Base-by-base conservation (phyloP, 1,284 basidiomycete genomes). In the Marasmius oreades region DNA sequence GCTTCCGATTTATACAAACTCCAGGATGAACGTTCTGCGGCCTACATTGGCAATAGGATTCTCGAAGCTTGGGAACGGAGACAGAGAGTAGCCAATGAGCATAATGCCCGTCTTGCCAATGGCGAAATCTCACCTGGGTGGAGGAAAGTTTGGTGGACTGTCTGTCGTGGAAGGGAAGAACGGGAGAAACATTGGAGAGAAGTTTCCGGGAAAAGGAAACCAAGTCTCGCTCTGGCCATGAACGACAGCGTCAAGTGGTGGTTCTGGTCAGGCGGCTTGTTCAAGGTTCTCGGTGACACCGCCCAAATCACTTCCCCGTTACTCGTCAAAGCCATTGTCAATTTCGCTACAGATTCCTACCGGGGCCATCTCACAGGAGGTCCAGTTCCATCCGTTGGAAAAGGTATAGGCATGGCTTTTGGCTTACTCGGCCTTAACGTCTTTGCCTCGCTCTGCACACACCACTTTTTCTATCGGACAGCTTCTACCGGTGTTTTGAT, bases 1-100 rank as follows among this genome's bases (percentile, higher is more conserved):
- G 84, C 87, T 0, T 74, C 86, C 0, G 94, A 97, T 70, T 76
- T 96, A n/a, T 95, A 89, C 79, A 88, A 84, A 67, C 82, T 95
- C 45, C 85, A 87, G 59, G 79, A 84, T 48, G 74, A 85, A 14
- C 81, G 81, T 20, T 74, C 79, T 3, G 77, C 88, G 0, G 75
- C 76, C 2, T 64, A 74, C 14, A 81, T 94, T 47, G 86, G 90
- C 1, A 73, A 81, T 5, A 74, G 74, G 39, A 88, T 97, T 31
- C 72, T 79, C 23, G 70, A 70, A 1, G 86, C 87, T 1, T 95
- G 89, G 69, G 82, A 87, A 39, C 70, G 74, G 14, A 80, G 91
- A 5, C 73, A 76, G 26, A 71, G 72, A 55, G 72, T 76, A 47
- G 92, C 90, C 0, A 77, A 78, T 0, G 81, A 80, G 50, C 93